phyloP scores from a whole-genome alignment of 1,284 basidiomycete genomes.

The Wolfiporia cocos region DNA sequence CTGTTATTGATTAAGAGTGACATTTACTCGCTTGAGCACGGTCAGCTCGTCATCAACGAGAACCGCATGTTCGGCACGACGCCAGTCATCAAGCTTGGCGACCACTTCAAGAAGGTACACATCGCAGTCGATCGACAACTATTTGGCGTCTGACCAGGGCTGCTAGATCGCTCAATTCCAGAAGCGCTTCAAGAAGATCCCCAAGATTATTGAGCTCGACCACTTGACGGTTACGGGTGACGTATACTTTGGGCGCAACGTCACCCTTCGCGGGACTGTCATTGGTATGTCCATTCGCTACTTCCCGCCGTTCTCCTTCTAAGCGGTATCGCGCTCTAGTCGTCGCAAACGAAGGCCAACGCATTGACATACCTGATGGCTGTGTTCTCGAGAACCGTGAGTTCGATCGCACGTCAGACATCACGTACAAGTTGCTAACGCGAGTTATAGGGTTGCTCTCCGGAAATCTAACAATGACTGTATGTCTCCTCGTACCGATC shows the following conservation, averaged over 20 bases:
- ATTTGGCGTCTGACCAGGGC: no score
- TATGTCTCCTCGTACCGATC: no score
- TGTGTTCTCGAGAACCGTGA: constrained; percentile 88
- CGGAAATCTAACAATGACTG: constrained; percentile 25
- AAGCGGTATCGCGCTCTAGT: constrained; percentile 27
- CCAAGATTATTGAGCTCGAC: constrained; percentile 89
- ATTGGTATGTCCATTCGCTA: constrained; percentile 44
- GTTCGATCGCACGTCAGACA: constrained; percentile 12
- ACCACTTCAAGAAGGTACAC: constrained; percentile 76
- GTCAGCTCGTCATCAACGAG: constrained; percentile 87
- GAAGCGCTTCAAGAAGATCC: constrained; percentile 96
- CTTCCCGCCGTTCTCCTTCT: neutral
- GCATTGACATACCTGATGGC: constrained; percentile 94
- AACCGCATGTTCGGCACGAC: constrained; percentile 88
- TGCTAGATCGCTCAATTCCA: constrained; percentile 94
- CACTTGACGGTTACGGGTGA: constrained; percentile 97
- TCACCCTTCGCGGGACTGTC: constrained; percentile 83
- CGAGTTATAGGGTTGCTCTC: constrained; percentile 18
- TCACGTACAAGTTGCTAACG: neutral
- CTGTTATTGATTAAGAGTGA: constrained; percentile 94
- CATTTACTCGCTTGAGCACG: constrained; percentile 92
- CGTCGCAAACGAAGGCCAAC: constrained; percentile 90
- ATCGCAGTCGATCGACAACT: no score
- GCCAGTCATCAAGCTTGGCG: constrained; percentile 95
- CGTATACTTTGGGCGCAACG: constrained; percentile 92